Evolutionary conservation across 2,329 filamentous ascomycete species (phyloP), one percentile per base, ranked within the genome.

Genomic region (Venturiaceae sp.): DNA sequence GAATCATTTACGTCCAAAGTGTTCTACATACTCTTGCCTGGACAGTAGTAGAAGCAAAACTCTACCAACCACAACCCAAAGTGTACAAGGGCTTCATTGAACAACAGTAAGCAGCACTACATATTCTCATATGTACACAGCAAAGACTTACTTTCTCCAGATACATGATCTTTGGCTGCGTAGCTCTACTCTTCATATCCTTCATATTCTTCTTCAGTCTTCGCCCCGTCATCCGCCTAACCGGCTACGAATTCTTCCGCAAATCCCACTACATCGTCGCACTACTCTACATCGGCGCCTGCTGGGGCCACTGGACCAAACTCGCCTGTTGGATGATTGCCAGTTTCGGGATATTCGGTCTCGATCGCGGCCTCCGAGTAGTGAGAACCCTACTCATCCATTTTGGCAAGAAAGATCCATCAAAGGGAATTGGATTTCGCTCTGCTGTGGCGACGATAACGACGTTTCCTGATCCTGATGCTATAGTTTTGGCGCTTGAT

Each of bases 181-280:
- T 88, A 2, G 87, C 87, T 8, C 82, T 88, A 73, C 74, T 80
- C 5, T 69, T 90, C 5, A 70, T 90, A 0, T 75, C 82, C 0
- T 69, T 87, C 14, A 70, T 90, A 1, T 80, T 84, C 60, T 66
- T 83, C 5, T 74, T 87, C 56, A 85, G 83, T 60, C 79, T 79
- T 0, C 75, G 77, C 13, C 77, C 76, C 67, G 84, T 78, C 0
- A 86, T 90, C 59, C 77, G 79, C 8, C 70, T 79, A 53, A 89
- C 85, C 0, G 88, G 88, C 2, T 90, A 92, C 69, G 88, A 91
- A 65, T 84, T 87, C 71, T 91, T 91, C 76, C 80, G 86, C 61
- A 90, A 89, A 67, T 74, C 81, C 0, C 87, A 91, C 67, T 89
- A 89, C 64, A 75, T 90, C 13, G 74, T 90, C 2, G 88, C 87